Base-by-base conservation (phyloP, 1,139 yeast genomes). In the Kluyveromyces marxianus region DNA sequence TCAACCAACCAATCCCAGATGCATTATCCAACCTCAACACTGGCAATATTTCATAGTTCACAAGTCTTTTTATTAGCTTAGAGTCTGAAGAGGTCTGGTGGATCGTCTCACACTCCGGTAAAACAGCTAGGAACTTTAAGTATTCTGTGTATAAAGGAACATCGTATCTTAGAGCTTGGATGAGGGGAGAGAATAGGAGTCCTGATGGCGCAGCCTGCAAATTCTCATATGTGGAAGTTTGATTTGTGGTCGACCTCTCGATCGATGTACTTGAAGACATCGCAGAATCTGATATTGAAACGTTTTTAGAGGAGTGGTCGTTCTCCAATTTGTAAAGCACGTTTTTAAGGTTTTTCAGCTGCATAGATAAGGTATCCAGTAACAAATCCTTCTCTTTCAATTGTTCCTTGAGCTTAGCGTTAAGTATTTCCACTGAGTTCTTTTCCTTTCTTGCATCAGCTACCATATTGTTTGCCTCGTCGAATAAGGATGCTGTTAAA, bases 1-100 rank as follows among this genome's bases (percentile, higher is more conserved):
- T 74, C 44, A 79, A 67, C 79, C 82, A 79, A 33, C 81, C 72
- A 45, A 81, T 63, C 7, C 81, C 81, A 2, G 83, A 79, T 0
- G 88, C 80, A 41, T 66, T 60, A 49, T 81, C 88, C 24, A 83
- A 63, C 45, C 79, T 70, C 38, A 83, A 59, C 0, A 81, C 70
- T 3, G 89, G 87, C 57, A 87, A 96, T 47, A 92, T 74, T 61
- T 92, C 98, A 55, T 88, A 95, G 8, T 70, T 57, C 62, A 89
- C 71, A 26, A 87, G 67, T 50, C 77, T 74, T 51, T 81, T 81
- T 63, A 84, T 79, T 59, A 83, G 81, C 53, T 76, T 75, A 8
- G 82, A 73, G 24, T 76, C 80, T 0, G 66, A 53, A 8, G 66
- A 58, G 5, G 71, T 62, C 10, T 65, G 67, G 48, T 61, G 64